Percentiles rank a stretch among this genome's conserved stretches.
Evolutionary conservation across 2,329 filamentous ascomycete species (phyloP).

Genomic region (Fusarium euwallaceae): DNA sequence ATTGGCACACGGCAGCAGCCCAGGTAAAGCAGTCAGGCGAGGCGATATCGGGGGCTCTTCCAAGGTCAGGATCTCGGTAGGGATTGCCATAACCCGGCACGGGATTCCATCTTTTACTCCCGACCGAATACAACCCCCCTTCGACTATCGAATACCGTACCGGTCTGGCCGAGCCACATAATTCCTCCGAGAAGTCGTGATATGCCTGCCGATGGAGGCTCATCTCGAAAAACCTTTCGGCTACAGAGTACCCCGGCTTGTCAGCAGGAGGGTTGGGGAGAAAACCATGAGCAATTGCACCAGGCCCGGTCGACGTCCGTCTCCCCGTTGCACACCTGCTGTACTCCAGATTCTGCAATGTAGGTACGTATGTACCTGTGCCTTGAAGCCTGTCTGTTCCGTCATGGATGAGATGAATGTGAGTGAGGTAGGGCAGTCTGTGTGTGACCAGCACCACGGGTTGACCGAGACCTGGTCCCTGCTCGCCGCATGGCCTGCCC

Average conservation of each 20-base stretch:
- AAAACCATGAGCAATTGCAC: background rate
- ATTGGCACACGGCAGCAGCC: conserved; percentile 17
- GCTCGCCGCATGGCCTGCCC: conserved; percentile 39
- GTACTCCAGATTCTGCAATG: conserved; percentile 18
- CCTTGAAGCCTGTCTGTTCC: background rate
- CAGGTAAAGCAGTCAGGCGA: conserved; percentile 15
- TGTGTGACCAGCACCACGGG: conserved; percentile 37
- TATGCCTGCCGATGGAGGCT: background rate
- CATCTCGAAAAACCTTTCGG: background rate
- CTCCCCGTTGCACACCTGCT: background rate
- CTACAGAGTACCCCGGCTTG: conserved; percentile 11
- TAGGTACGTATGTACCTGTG: conserved; percentile 4
- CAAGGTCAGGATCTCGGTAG: conserved; percentile 10
- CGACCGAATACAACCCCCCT: conserved; percentile 6
- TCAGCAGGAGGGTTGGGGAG: background rate
- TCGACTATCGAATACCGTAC: conserved; percentile 8
- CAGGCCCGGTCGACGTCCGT: conserved; percentile 17
- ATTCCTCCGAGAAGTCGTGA: conserved; percentile 4
- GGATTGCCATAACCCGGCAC: conserved; percentile 5
- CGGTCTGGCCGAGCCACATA: conserved; percentile 2
- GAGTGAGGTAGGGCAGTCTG: conserved; percentile 22
- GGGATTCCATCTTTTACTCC: conserved; percentile 6
- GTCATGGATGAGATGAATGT: conserved; percentile 6
- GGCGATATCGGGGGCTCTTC: conserved; percentile 9
- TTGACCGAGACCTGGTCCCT: conserved; percentile 40